Base-by-base conservation (phyloP, 1,139 yeast genomes). In the Yarrowia galli region DNA sequence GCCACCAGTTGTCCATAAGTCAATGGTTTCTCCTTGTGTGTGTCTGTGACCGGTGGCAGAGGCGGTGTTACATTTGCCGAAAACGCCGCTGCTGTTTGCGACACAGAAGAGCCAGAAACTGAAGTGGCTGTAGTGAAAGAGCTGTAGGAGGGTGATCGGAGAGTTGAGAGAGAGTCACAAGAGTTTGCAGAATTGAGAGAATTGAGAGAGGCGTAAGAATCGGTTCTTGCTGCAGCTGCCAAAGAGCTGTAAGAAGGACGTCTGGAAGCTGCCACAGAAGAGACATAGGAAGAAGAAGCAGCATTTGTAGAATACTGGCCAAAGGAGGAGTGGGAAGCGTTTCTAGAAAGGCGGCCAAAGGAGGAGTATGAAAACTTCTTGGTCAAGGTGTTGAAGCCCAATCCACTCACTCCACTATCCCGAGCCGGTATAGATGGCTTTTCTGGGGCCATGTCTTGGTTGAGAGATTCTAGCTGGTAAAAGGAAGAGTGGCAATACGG, bases 1-100 rank as follows among this genome's bases (percentile, higher is more conserved):
- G 45, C 60, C 32, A 53, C 60, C 15, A 53, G 15, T 32, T 53
- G 60, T 15, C 60, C 60, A 6, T 53, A 53, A 8, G 60, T 9
- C 28, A 51, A 18, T 8, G 32, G 28, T n/a, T 48, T 13, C 16
- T 48, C 32, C 13, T 15, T 5, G 18, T 25, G 6, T 3, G 15
- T 10, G 40, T 51, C 35, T 20, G 20, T 7, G 18, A 28, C 28
- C 6, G 60, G 60, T 5, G 32, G 45, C 32, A 53, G 15, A 5
- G 60, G 60, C 1, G 43, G 45, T 2, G 60, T 53, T 5, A 12
- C 45, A 10, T 36, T 15, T 16, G 60, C 60, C 0, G 32, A 22
- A 16, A 20, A 51, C 3, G 40, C 56, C 9, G 42, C 10, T 32
- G 7, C 13, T 49, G 38, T 1, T 28, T 28, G 32, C 9, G 32